Base-by-base conservation (phyloP, 2,329 filamentous ascomycete species). In the Pestalotiopsis fici region DNA sequence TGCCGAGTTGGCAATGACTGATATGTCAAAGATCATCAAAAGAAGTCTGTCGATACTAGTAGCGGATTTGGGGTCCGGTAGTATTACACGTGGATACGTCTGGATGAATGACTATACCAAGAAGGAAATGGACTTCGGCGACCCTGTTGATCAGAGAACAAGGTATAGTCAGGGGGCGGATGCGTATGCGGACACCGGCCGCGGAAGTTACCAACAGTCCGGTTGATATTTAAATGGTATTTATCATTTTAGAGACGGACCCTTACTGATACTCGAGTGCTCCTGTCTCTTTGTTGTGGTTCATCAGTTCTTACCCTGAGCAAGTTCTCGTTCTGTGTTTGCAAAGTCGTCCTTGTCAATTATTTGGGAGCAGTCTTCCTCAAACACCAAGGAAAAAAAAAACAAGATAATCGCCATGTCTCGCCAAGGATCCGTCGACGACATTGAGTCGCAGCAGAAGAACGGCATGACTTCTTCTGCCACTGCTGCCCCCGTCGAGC, bases 401-500 rank as follows among this genome's bases (percentile, higher is more conserved):
- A n/a, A 50, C n/a, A 50, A 21, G 57, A 37, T 12, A 37, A n/a
- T 31, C 27, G 31, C 28, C 27, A 72, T 72, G 71, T 57, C 71
- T 65, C 69, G 69, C 57, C 66, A 69, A 27, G 65, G 71, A 55
- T 71, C 64, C 66, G 61, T 69, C 69, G 68, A 66, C 27, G 72
- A 73, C 64, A 50, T 73, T 65, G 72, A 73, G 68, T 71, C 71
- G 68, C 69, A 70, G 57, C 28, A 37, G n/a, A 60, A 60, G 57
- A 27, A 60, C 25, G 57, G 4, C 15, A 31, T 60, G 25, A 37
- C 57, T 23, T 21, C 31, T 12, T 70, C 69, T 18, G 56, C 66
- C 55, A 70, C n/a, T 69, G 66, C 67, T 64, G 64, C 67, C 50
- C 59, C 66, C 70, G 31, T 67, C 67, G 39, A 67, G 63, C 21